Percentiles rank a stretch among this genome's conserved stretches.
phyloP scores from a whole-genome alignment of 1,139 yeast species.

The Petasospora fabianii region DNA sequence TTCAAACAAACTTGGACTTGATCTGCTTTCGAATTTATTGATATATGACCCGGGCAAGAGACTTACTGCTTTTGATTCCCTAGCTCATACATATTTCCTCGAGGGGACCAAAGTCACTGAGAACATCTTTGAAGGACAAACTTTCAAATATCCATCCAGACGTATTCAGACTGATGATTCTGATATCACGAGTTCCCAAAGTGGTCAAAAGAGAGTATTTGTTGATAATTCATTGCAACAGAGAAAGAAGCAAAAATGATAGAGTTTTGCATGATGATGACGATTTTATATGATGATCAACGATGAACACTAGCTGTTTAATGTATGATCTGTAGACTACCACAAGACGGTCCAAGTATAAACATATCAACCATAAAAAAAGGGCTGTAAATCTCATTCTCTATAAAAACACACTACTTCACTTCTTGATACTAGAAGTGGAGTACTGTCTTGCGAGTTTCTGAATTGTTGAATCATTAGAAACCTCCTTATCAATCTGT shows the following conservation, averaged over 20 bases:
- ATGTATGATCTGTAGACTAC: no score
- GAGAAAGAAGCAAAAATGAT: constrained; percentile 25
- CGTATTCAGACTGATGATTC: constrained; percentile 76
- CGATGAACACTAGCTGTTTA: no score
- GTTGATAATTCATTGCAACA: constrained; percentile 19
- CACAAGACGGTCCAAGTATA: no score
- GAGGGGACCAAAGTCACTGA: constrained; percentile 64
- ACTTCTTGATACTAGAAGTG: constrained; percentile 4
- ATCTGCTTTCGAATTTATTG: constrained; percentile 58
- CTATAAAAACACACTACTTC: no score
- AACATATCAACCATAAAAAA: no score
- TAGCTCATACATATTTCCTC: constrained; percentile 71
- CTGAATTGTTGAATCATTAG: constrained; percentile 20
- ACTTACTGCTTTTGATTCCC: constrained; percentile 69
- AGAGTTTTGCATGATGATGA: not conserved
- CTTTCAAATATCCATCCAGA: constrained; percentile 64
- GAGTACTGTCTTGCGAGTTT: constrained; percentile 25
- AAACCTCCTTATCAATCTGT: constrained; percentile 23
- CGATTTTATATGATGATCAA: no score
- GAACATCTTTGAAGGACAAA: constrained; percentile 67
- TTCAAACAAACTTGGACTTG: constrained; percentile 61
- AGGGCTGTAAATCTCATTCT: no score
- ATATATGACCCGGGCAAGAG: constrained; percentile 84
- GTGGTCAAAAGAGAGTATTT: constrained; percentile 16
- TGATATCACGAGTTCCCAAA: constrained; percentile 41